A percentile compares a stretch with the other conserved stretches of the same genome.
phyloP scores from a whole-genome alignment of 345 rosid genomes.

The Eucalyptus guilfoylei region DNA sequence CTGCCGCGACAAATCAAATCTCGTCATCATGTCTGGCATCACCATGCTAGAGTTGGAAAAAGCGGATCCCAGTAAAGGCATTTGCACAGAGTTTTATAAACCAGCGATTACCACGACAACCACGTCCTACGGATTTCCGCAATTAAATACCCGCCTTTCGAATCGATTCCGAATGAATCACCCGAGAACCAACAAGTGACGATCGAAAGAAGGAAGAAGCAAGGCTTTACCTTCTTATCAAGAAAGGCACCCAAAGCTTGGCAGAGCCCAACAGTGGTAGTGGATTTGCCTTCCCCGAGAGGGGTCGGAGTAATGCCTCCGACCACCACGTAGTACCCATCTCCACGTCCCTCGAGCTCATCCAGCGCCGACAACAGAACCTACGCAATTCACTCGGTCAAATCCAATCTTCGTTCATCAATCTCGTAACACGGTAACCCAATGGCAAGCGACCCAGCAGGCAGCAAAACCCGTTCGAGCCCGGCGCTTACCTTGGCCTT shows the following conservation, averaged over 20 bases:
- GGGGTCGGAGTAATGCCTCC: slow-evolving; percentile 99
- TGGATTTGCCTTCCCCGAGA: slow-evolving; percentile 96
- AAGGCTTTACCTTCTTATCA: slow-evolving; percentile 56
- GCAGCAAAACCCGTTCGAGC: neutral
- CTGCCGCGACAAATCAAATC: neutral
- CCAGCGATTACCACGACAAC: neutral
- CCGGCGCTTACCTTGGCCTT: slow-evolving; percentile 68
- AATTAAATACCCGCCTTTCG: neutral
- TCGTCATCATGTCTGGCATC: neutral
- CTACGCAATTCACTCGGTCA: slow-evolving; percentile 8
- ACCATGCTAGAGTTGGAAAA: neutral
- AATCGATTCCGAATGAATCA: neutral
- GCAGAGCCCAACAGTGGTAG: slow-evolving; percentile 92
- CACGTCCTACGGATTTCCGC: neutral
- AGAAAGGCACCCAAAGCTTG: slow-evolving; percentile 96
- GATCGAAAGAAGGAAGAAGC: neutral
- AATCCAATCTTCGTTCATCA: neutral
- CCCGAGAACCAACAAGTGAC: neutral
- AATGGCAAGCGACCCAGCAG: neutral
- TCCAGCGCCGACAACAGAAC: slow-evolving; percentile 70
- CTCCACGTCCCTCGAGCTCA: slow-evolving; percentile 56
- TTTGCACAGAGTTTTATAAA: neutral
- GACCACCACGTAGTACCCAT: slow-evolving; percentile 92
- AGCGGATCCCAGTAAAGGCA: neutral
- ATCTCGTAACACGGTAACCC: neutral